These are phyloP conservation scores for Exophiala sideris DNA, from an alignment of 2,329 filamentous ascomycete species.

Conservation along the genomic window DNA sequence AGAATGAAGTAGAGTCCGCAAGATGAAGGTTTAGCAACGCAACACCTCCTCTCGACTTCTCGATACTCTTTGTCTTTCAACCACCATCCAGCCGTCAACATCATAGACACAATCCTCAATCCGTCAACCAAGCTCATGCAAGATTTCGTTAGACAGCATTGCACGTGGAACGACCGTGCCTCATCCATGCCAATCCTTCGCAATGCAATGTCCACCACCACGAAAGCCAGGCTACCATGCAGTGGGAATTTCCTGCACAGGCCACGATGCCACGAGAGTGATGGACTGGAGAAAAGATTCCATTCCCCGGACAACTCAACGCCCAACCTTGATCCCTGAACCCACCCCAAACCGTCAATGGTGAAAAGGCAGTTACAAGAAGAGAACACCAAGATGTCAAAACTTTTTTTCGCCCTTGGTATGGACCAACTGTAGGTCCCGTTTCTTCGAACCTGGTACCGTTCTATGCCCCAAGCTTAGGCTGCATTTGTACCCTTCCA, in stretches of 20 bases:
- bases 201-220: not conserved
- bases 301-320: not conserved
- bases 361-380: slow-evolving; percentile 9
- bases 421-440: not conserved
- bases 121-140: not conserved
- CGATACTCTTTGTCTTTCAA: not conserved
- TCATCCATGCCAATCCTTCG: too few species aligned
- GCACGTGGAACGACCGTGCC: not conserved
- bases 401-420: slow-evolving; percentile 9
- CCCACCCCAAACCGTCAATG: not conserved
- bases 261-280: slow-evolving; percentile 9
- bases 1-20: not conserved
- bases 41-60: not conserved
- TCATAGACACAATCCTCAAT: not conserved
- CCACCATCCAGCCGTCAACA: not conserved
- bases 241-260: not conserved
- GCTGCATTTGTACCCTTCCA: slow-evolving; percentile 9
- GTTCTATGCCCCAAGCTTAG: not conserved
- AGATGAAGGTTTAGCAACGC: not conserved
- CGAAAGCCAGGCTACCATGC: slow-evolving; percentile 8
- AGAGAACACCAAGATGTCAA: slow-evolving; percentile 6
- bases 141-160: not conserved
- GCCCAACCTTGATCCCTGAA: slow-evolving; percentile 1
- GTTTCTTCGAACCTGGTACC: not conserved
- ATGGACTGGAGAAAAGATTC: not conserved